Conservation (phyloP, 2,329 filamentous ascomycete genomes). For the Plenodomus lindquistii region DNA sequence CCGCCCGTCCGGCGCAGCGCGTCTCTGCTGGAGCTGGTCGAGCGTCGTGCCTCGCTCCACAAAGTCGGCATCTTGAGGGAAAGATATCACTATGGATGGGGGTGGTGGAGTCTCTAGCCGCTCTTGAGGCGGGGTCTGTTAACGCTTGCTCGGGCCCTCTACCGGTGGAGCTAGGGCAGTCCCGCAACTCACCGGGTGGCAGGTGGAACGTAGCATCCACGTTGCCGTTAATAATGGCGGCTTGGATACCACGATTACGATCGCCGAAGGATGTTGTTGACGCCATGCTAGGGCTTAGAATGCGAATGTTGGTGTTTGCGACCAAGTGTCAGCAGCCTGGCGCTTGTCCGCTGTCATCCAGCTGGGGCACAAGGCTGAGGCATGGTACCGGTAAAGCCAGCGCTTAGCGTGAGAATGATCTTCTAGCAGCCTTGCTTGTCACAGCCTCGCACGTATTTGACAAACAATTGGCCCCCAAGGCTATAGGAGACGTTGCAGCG, state of each 20-base stretch:
- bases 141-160: neutral
- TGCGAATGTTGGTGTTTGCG: too few species aligned
- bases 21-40: conserved; percentile 30
- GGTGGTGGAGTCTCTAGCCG: neutral
- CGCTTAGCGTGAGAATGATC: too few species aligned
- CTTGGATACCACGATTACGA: neutral
- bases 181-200: neutral
- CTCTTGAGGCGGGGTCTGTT: neutral
- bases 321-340: too few species aligned
- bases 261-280: neutral
- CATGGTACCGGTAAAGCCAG: too few species aligned
- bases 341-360: too few species aligned
- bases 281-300: neutral
- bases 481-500: too few species aligned
- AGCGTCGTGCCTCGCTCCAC: conserved; percentile 26
- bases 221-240: neutral
- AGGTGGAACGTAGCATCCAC: neutral
- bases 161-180: neutral
- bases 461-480: too few species aligned
- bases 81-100: conserved; percentile 13
- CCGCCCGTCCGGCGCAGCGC: conserved; percentile 32
- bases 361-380: too few species aligned
- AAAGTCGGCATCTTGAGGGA: conserved; percentile 30
- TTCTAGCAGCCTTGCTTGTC: too few species aligned
- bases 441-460: too few species aligned